Conservation (phyloP, 139 green algal species). For the Limnomonas spitsbergensis region DNA sequence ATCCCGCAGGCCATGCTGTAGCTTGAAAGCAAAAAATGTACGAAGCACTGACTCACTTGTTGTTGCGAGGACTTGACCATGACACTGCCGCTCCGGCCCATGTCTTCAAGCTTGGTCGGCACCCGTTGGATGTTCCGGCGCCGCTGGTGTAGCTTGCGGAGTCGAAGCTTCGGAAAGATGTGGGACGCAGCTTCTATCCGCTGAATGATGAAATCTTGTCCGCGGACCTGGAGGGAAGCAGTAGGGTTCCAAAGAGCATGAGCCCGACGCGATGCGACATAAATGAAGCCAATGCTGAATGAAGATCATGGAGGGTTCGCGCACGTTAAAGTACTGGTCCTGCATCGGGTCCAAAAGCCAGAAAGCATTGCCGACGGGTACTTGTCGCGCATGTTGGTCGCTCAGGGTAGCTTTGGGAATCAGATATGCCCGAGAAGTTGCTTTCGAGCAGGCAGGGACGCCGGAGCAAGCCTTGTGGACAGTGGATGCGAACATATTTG, state of each 20-base stretch:
- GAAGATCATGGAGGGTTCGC: background rate
- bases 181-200: background rate
- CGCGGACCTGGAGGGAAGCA: background rate
- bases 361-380: conserved; percentile 1
- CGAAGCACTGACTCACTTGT: background rate
- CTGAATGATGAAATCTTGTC: conserved; percentile 13
- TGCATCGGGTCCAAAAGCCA: conserved; percentile 15
- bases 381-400: background rate
- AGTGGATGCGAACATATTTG: no score
- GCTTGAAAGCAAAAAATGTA: background rate
- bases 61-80: background rate
- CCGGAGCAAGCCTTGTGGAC: no score
- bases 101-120: background rate
- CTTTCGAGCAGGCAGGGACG: no score
- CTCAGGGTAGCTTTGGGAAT: no score
- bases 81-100: no score
- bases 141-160: conserved; percentile 5
- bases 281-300: background rate
- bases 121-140: background rate
- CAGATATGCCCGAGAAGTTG: no score
- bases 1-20: background rate
- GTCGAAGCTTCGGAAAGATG: conserved; percentile 9
- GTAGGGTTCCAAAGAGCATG: background rate
- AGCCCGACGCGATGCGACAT: no score
- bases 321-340: conserved; percentile 13